Conservation (phyloP, 2,329 filamentous ascomycete genomes). For the Nothophaeocryptopus gaeumannii region DNA sequence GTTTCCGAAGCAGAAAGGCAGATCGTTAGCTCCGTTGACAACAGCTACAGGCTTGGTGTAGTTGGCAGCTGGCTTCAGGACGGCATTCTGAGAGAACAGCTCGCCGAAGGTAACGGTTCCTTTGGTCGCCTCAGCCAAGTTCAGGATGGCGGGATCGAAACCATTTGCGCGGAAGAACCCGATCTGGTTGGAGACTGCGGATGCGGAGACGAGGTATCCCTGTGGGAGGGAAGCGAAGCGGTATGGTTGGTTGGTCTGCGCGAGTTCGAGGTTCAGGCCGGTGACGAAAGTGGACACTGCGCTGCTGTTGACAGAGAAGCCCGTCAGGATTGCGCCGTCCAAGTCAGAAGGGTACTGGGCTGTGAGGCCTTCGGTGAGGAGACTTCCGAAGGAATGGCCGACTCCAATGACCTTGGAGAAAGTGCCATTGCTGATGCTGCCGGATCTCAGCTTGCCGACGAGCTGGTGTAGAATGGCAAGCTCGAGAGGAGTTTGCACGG, state of each 20-base stretch:
- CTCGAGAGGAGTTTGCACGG: slow-evolving; percentile 40
- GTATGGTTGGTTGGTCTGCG: slow-evolving; percentile 27
- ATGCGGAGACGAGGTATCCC: slow-evolving; percentile 30
- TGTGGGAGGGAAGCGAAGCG: slow-evolving; percentile 31
- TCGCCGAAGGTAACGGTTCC: slow-evolving; percentile 34
- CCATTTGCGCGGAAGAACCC: slow-evolving; percentile 32
- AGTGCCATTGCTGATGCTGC: slow-evolving; percentile 26
- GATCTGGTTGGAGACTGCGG: slow-evolving; percentile 29
- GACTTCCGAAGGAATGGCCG: slow-evolving; percentile 41
- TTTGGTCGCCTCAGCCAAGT: slow-evolving; percentile 30
- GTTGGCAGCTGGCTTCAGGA: slow-evolving; percentile 16
- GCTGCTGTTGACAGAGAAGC: slow-evolving; percentile 32
- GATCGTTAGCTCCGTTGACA: slow-evolving; percentile 31
- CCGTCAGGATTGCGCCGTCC: slow-evolving; percentile 40
- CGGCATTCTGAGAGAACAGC: slow-evolving; percentile 26
- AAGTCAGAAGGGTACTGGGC: slow-evolving; percentile 30
- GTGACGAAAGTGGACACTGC: slow-evolving; percentile 25
- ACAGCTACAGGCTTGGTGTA: slow-evolving; percentile 32
- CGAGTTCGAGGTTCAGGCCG: slow-evolving; percentile 31
- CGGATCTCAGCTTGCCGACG: slow-evolving; percentile 31
- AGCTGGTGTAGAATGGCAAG: slow-evolving; percentile 39
- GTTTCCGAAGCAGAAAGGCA: slow-evolving; percentile 34
- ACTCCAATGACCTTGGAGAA: slow-evolving; percentile 40
- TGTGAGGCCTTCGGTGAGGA: slow-evolving; percentile 35
- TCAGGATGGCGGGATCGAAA: slow-evolving; percentile 31